Conservation (phyloP, 768 basidiomycete genomes). For the Agrocybe pediades region DNA sequence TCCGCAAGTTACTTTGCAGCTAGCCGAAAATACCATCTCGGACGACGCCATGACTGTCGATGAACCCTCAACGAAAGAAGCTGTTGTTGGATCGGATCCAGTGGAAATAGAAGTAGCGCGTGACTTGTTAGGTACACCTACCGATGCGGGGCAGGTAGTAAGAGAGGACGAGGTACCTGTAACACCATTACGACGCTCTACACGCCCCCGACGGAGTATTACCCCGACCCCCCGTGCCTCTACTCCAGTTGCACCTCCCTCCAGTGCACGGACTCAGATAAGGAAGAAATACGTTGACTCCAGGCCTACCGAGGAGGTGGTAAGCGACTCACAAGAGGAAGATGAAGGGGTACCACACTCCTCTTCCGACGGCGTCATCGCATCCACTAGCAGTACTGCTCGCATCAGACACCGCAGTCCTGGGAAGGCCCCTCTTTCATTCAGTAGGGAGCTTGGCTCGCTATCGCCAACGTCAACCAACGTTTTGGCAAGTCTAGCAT, state of each 20-base stretch:
- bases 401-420: conserved; percentile 24
- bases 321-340: conserved; percentile 23
- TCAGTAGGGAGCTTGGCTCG: conserved; percentile 49
- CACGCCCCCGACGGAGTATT: conserved; percentile 38
- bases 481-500: conserved; percentile 25
- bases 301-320: conserved; percentile 16
- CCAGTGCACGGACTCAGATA: conserved; percentile 22
- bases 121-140: not conserved
- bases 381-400: not conserved
- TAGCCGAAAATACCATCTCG: not conserved
- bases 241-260: conserved; percentile 14
- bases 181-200: conserved; percentile 38
- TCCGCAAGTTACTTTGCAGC: conserved; percentile 2
- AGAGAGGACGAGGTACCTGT: conserved; percentile 11
- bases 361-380: conserved; percentile 7
- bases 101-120: not conserved
- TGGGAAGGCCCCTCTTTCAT: conserved; percentile 19
- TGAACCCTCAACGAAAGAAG: not conserved
- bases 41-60: conserved; percentile 8
- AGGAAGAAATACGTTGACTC: conserved; percentile 16
- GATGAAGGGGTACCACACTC: conserved; percentile 16
- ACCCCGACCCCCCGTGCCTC: conserved; percentile 24
- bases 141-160: not conserved
- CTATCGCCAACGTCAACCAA: conserved; percentile 60
- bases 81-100: not conserved